Evolutionary conservation across 768 basidiomycete species (phyloP).

Genomic region (Agaricus subrufescens): DNA sequence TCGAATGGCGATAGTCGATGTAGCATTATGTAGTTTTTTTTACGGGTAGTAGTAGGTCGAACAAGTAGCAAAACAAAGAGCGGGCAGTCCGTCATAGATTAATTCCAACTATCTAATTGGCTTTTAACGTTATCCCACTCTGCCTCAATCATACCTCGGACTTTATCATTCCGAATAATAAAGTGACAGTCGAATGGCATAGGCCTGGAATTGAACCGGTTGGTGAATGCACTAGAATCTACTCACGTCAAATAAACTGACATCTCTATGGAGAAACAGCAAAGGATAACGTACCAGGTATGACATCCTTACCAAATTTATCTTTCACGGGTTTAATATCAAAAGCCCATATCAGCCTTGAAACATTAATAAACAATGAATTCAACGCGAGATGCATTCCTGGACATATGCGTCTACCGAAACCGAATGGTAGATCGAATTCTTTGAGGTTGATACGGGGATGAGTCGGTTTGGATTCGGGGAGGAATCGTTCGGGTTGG

Average conservation of each 20-base stretch:
- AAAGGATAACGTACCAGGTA: slow-evolving; percentile 8
- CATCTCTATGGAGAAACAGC: not conserved
- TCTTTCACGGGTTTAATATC: slow-evolving; percentile 14
- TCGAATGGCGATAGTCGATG: too few species aligned
- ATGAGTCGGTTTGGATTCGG: slow-evolving; percentile 1
- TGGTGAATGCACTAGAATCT: slow-evolving; percentile 14
- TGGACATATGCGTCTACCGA: slow-evolving; percentile 23
- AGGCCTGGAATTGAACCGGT: slow-evolving; percentile 18
- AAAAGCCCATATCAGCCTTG: slow-evolving; percentile 21
- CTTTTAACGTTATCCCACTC: slow-evolving; percentile 8
- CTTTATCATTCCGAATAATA: slow-evolving; percentile 6
- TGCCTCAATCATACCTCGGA: slow-evolving; percentile 1
- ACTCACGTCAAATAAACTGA: not conserved
- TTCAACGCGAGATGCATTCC: slow-evolving; percentile 23
- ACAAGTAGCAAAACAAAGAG: too few species aligned
- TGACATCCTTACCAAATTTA: not conserved
- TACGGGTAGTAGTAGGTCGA: too few species aligned
- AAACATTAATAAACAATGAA: slow-evolving; percentile 20
- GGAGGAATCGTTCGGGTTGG: slow-evolving; percentile 19
- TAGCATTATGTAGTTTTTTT: too few species aligned
- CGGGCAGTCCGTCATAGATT: not conserved
- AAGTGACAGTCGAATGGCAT: slow-evolving; percentile 16
- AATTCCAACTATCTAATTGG: slow-evolving; percentile 7
- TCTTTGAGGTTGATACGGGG: slow-evolving; percentile 10
- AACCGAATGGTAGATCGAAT: slow-evolving; percentile 19